Percentiles rank a stretch among this genome's conserved stretches.
Conservation (phyloP, 1,139 yeast genomes). For the Hemisphaericaspora xylofermentans region DNA sequence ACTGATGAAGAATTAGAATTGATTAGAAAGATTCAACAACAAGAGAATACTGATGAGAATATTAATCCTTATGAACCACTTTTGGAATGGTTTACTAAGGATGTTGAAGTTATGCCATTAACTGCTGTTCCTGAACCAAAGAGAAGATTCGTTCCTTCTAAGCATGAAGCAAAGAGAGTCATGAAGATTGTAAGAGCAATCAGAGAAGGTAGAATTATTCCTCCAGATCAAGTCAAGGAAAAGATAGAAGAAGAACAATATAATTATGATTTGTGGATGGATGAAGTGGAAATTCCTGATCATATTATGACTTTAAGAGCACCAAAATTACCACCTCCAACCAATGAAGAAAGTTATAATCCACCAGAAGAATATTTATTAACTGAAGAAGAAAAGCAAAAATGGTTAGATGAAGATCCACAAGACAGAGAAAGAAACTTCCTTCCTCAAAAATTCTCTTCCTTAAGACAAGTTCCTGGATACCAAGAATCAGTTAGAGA, state of each 20-base stretch:
- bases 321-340: conserved; percentile 94
- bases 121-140: conserved; percentile 96
- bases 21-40: conserved; percentile 79
- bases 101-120: conserved; percentile 86
- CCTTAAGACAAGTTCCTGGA: conserved; percentile 93
- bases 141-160: conserved; percentile 93
- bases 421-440: conserved; percentile 77
- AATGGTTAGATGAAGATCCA: conserved; percentile 73
- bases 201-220: conserved; percentile 90
- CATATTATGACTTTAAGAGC: conserved; percentile 93
- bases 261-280: conserved; percentile 79
- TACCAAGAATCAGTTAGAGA: conserved; percentile 84
- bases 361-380: conserved; percentile 95
- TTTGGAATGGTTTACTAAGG: conserved; percentile 91
- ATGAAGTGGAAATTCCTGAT: conserved; percentile 51
- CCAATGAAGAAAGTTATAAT: conserved; percentile 93
- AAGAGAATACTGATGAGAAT: conserved; percentile 78
- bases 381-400: conserved; percentile 71
- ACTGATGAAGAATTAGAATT: conserved; percentile 89
- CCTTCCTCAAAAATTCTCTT: conserved; percentile 75
- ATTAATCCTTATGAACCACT: conserved; percentile 91
- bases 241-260: conserved; percentile 46
- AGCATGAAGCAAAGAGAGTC: conserved; percentile 91
- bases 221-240: conserved; percentile 60
- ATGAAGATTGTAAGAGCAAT: conserved; percentile 97